phyloP scores from a whole-genome alignment of 1,284 basidiomycete genomes.

The Leccinum huronense region DNA sequence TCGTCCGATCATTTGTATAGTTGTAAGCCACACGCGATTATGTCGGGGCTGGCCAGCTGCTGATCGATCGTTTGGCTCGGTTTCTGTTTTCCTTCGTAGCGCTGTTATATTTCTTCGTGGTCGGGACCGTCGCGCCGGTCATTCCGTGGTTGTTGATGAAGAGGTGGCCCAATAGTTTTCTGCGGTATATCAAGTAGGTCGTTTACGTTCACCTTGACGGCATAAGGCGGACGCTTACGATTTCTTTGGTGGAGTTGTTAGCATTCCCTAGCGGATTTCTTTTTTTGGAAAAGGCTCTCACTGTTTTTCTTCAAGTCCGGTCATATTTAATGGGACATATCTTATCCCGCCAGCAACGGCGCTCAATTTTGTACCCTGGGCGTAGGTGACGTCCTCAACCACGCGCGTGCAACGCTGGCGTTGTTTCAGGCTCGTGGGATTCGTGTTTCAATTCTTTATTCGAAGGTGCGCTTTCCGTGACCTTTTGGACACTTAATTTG shows the following conservation, averaged over 20 bases:
- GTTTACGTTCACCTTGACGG: neutral
- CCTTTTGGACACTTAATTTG: neutral
- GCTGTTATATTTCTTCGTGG: constrained; percentile 48
- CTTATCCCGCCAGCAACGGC: constrained; percentile 43
- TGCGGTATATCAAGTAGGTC: constrained; percentile 48
- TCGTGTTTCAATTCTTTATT: constrained; percentile 62
- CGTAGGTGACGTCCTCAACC: constrained; percentile 31
- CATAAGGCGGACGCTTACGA: constrained; percentile 3
- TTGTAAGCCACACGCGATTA: constrained; percentile 13
- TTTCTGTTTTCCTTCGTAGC: constrained; percentile 21
- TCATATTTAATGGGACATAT: constrained; percentile 37
- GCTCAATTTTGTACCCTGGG: constrained; percentile 44
- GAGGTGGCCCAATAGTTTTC: constrained; percentile 43
- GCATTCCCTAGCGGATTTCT: constrained; percentile 1
- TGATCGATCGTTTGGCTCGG: neutral
- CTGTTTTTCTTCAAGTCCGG: constrained; percentile 34
- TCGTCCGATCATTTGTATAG: constrained; percentile 37
- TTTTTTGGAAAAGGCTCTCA: no score
- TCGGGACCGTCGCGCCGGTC: constrained; percentile 44
- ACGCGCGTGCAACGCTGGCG: constrained; percentile 24
- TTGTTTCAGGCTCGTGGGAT: constrained; percentile 43
- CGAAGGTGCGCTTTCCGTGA: constrained; percentile 36
- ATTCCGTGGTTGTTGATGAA: constrained; percentile 42
- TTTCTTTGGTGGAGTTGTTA: constrained; percentile 23
- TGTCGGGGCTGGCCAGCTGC: neutral